Evolutionary conservation across 352 stramenopile genomes (phyloP).

Genomic region (Pythium periplocum): DNA sequence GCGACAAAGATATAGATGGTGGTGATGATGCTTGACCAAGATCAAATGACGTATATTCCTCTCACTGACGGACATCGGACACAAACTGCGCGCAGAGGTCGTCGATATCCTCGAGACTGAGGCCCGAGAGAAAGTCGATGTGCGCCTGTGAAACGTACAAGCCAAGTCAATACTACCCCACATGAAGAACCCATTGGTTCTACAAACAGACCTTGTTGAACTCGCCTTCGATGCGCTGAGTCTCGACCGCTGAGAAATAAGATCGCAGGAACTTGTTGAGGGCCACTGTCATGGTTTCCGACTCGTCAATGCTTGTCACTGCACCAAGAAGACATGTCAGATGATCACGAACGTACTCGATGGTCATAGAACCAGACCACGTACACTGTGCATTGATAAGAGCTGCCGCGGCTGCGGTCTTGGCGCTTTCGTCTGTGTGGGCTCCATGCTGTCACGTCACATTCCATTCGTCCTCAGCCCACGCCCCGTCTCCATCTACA

Average conservation of each 20-base stretch:
- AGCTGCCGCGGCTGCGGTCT: background rate
- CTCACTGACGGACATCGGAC: too few species aligned
- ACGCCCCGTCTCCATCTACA: constrained; percentile 1
- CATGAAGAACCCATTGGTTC: too few species aligned
- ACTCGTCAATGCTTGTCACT: constrained; percentile 19
- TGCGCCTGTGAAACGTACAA: constrained; percentile 24
- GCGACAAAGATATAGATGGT: too few species aligned
- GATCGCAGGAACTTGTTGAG: constrained; percentile 58
- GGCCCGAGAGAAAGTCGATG: constrained; percentile 42
- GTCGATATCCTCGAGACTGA: constrained; percentile 65
- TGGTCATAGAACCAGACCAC: background rate
- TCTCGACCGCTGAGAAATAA: constrained; percentile 59
- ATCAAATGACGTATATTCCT: too few species aligned
- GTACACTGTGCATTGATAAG: constrained; percentile 10
- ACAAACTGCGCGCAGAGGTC: constrained; percentile 72
- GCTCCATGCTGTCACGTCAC: background rate
- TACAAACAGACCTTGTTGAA: constrained; percentile 43
- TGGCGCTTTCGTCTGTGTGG: background rate
- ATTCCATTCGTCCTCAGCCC: constrained; percentile 2
- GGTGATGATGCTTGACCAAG: too few species aligned
- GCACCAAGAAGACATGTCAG: too few species aligned
- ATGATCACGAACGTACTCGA: too few species aligned
- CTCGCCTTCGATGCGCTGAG: constrained; percentile 50
- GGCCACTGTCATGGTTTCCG: constrained; percentile 38
- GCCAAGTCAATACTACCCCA: too few species aligned